Conservation (phyloP, 495 filamentous ascomycete species). For the Penicillium longicatenatum region DNA sequence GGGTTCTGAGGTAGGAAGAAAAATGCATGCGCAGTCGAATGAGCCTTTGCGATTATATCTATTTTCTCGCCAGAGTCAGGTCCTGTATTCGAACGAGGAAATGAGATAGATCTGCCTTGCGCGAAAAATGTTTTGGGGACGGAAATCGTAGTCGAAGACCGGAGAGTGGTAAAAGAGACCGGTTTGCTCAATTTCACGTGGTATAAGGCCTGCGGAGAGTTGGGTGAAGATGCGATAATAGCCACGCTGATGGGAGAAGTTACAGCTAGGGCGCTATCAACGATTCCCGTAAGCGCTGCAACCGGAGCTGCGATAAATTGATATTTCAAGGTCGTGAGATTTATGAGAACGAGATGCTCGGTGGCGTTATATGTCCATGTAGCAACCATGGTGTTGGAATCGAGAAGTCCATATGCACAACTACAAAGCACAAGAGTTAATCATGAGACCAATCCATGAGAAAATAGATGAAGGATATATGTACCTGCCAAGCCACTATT, state of each 20-base stretch:
- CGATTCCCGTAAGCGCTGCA: background rate
- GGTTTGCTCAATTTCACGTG: background rate
- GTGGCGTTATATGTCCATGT: background rate
- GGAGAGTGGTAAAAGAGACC: background rate
- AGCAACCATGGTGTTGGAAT: background rate
- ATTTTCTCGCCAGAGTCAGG: background rate
- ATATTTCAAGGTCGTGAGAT: background rate
- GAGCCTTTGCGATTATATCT: conserved; percentile 1
- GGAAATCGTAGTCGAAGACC: background rate
- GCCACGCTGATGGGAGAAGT: background rate
- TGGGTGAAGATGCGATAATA: background rate
- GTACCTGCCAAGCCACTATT: conserved; percentile 2
- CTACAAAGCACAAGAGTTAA: background rate
- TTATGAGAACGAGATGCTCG: background rate
- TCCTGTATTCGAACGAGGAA: conserved; percentile 1
- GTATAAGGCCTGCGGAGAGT: background rate
- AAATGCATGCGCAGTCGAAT: conserved; percentile 32
- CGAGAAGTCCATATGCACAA: background rate
- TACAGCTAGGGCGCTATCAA: background rate
- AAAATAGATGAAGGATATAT: background rate
- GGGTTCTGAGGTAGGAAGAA: conserved; percentile 42
- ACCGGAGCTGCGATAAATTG: background rate
- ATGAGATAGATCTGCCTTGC: background rate
- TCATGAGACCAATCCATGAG: background rate
- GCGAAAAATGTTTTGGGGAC: background rate